These are phyloP conservation scores for Hamamelis virginiana DNA, from an alignment of 164 flowering plant genomes.

Conservation along the genomic window DNA sequence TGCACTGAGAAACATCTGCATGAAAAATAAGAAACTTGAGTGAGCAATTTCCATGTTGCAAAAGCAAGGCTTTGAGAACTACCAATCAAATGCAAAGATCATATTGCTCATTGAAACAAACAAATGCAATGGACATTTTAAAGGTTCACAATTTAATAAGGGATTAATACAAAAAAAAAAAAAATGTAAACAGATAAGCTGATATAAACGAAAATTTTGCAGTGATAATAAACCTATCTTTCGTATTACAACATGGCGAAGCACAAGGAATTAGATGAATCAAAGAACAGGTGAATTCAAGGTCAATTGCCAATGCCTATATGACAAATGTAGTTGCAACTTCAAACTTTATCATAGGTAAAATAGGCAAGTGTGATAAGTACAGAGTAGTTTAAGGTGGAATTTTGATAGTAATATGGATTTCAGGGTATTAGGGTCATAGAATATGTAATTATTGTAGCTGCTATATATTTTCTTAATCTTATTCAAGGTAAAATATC, in stretches of 20 bases:
- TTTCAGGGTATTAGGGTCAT: neutral
- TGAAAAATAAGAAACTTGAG: conserved; percentile 6
- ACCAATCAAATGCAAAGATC: neutral
- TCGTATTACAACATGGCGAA: neutral
- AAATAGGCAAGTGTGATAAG: neutral
- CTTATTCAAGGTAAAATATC: neutral
- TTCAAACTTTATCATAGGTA: neutral
- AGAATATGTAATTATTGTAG: no score
- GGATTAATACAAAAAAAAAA: no score
- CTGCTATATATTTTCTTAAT: no score
- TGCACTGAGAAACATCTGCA: conserved; percentile 93
- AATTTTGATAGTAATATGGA: neutral
- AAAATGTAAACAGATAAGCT: no score
- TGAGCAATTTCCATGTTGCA: conserved; percentile 9
- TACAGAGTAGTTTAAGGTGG: neutral
- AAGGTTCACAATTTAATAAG: no score
- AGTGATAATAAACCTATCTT: neutral
- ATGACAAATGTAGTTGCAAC: neutral
- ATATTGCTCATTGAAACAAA: neutral
- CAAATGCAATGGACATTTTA: neutral
- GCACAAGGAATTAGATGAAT: neutral
- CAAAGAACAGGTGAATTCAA: neutral
- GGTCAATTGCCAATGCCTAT: neutral
- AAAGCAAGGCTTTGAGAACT: neutral
- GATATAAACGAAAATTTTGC: neutral